These are phyloP conservation scores for Silene latifolia DNA, from an alignment of 148 eudicot genomes.

Conservation along the genomic window DNA sequence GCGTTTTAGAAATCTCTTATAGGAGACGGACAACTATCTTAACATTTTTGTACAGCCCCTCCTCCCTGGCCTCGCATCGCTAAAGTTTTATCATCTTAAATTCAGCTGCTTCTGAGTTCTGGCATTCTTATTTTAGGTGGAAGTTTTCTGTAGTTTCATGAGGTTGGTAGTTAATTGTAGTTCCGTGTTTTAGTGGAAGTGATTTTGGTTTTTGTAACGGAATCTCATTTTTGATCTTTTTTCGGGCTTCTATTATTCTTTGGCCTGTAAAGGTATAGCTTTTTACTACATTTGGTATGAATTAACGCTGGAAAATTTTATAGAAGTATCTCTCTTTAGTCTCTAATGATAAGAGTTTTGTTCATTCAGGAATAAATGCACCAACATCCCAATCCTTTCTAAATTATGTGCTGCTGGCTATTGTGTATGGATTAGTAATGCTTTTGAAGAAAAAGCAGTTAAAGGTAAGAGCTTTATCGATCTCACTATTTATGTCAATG, in stretches of 20 bases:
- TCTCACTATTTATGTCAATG: background rate
- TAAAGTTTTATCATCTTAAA: background rate
- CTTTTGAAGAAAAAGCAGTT: slow-evolving; percentile 45
- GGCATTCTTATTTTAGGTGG: background rate
- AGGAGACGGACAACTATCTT: background rate
- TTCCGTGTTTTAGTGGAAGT: slow-evolving; percentile 6
- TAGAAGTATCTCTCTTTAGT: background rate
- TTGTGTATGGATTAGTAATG: slow-evolving; percentile 53
- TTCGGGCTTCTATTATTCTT: background rate
- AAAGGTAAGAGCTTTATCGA: slow-evolving; percentile 43
- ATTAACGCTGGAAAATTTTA: background rate
- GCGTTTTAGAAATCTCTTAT: background rate
- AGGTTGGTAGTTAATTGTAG: background rate
- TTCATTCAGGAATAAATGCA: slow-evolving; percentile 64
- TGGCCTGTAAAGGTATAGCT: slow-evolving; percentile 3
- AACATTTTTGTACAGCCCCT: background rate
- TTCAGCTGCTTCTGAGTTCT: background rate
- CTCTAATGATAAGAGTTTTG: slow-evolving; percentile 5
- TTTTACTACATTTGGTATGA: slow-evolving; percentile 3
- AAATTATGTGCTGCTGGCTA: slow-evolving; percentile 68
- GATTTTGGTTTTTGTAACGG: background rate
- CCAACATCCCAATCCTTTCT: slow-evolving; percentile 83
- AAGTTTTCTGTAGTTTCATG: background rate
- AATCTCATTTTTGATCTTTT: background rate
- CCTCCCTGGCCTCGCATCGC: background rate